Percentiles rank a stretch among this genome's conserved stretches.
Evolutionary conservation across 768 basidiomycete species (phyloP).

Genomic region (Leccinellum luteum): DNA sequence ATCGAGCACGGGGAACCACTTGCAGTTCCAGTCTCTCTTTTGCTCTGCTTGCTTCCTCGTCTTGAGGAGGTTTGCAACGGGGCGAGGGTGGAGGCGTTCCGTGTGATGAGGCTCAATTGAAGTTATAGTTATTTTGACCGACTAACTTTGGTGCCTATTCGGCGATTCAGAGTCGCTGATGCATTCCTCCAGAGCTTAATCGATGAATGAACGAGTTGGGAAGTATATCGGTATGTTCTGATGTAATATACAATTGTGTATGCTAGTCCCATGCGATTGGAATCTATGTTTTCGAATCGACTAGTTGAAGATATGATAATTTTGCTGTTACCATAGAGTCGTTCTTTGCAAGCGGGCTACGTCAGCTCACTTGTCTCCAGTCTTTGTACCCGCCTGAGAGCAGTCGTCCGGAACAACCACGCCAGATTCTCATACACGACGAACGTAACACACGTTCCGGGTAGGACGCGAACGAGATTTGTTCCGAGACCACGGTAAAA

Average conservation of each 20-base stretch:
- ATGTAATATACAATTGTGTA: conserved; percentile 8
- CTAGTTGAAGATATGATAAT: conserved; percentile 9
- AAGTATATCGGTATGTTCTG: neutral
- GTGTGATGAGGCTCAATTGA: conserved; percentile 15
- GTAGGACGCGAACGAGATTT: conserved; percentile 90
- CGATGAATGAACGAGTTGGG: conserved; percentile 6
- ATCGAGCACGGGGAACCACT: conserved; percentile 24
- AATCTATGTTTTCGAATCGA: neutral
- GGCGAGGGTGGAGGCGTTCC: conserved; percentile 23
- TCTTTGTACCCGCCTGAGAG: conserved; percentile 46
- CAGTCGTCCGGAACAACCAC: conserved; percentile 71
- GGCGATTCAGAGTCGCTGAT: conserved; percentile 5
- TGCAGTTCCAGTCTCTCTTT: conserved; percentile 24
- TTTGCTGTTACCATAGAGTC: neutral
- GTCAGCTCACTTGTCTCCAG: neutral
- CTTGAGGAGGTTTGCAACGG: conserved; percentile 28
- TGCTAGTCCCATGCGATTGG: conserved; percentile 1
- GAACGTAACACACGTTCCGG: conserved; percentile 97
- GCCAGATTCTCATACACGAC: conserved; percentile 95
- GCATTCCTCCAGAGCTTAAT: neutral
- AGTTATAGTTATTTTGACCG: conserved; percentile 36
- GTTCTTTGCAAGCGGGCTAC: neutral
- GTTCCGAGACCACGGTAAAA: conserved; percentile 96
- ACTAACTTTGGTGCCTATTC: neutral
- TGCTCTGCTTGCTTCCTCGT: conserved; percentile 23